Evolutionary conservation across 139 green algal genomes (phyloP).

Genomic region (Coelastrella sp.): DNA sequence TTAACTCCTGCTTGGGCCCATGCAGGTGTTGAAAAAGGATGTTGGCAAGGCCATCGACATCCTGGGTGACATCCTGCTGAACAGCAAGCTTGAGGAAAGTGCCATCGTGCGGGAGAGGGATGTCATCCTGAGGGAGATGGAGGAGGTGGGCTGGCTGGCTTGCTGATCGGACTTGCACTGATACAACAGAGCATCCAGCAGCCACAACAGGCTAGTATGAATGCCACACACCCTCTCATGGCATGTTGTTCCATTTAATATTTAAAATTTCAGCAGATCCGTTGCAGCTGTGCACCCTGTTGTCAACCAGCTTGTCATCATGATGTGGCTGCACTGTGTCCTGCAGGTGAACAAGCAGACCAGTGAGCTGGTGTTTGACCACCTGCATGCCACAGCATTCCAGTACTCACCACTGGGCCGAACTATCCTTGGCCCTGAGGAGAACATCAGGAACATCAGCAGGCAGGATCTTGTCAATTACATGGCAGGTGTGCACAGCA

Average conservation of each 20-base stretch:
- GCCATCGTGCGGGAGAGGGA: conserved; percentile 92
- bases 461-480: conserved; percentile 93
- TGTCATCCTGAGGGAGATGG: conserved; percentile 98
- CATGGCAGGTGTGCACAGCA: conserved; percentile 72
- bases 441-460: conserved; percentile 94
- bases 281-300: neutral
- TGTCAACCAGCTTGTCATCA: neutral
- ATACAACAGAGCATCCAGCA: neutral
- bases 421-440: conserved; percentile 96
- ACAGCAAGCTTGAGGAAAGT: conserved; percentile 88
- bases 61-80: conserved; percentile 97
- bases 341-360: conserved; percentile 74
- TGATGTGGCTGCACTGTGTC: neutral
- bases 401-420: conserved; percentile 94
- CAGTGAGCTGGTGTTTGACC: conserved; percentile 93
- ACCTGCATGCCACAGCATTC: conserved; percentile 99
- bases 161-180: neutral
- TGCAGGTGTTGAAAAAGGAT: conserved; percentile 81
- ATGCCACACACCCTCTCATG: neutral
- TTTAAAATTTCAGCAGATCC: neutral
- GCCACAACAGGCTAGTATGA: neutral
- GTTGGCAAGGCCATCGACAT: conserved; percentile 93
- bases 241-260: neutral
- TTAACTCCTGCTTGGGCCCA: neutral
- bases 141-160: conserved; percentile 80